phyloP scores from a whole-genome alignment of 495 filamentous ascomycete genomes.

The Trichoderma erinaceum region DNA sequence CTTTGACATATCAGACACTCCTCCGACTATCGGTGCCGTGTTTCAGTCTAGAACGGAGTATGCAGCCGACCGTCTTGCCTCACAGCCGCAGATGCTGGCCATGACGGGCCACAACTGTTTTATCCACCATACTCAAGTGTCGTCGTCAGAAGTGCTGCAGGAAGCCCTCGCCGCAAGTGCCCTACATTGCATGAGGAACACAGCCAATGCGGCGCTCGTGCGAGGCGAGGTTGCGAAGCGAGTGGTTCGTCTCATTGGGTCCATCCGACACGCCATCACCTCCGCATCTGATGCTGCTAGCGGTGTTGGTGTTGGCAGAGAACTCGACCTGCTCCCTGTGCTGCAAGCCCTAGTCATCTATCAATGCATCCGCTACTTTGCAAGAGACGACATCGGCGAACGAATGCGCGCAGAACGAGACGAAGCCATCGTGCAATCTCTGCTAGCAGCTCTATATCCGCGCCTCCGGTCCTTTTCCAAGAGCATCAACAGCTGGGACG shows the following conservation, averaged over 20 bases:
- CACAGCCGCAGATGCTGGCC: background rate
- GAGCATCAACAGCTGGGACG: background rate
- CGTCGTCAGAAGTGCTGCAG: conserved; percentile 2
- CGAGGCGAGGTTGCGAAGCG: conserved; percentile 7
- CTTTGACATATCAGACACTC: background rate
- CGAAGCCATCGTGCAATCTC: background rate
- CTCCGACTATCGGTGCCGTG: background rate
- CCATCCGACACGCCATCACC: conserved; percentile 1
- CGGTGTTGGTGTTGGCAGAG: background rate
- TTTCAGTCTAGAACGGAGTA: background rate
- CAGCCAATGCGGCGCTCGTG: conserved; percentile 4
- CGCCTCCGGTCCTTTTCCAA: background rate
- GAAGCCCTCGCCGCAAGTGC: conserved; percentile 4
- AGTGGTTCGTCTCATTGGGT: background rate
- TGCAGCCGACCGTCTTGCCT: background rate
- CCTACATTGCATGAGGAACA: conserved; percentile 7
- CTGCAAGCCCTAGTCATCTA: background rate
- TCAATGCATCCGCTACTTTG: conserved; percentile 2
- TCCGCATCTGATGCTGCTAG: background rate
- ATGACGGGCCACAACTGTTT: conserved; percentile 10
- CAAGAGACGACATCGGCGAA: background rate
- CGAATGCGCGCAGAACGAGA: background rate
- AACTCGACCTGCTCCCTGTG: background rate
- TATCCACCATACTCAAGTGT: conserved; percentile 2
- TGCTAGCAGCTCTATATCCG: background rate